phyloP scores from a whole-genome alignment of 352 stramenopile genomes.

The Peronospora tabacina region DNA sequence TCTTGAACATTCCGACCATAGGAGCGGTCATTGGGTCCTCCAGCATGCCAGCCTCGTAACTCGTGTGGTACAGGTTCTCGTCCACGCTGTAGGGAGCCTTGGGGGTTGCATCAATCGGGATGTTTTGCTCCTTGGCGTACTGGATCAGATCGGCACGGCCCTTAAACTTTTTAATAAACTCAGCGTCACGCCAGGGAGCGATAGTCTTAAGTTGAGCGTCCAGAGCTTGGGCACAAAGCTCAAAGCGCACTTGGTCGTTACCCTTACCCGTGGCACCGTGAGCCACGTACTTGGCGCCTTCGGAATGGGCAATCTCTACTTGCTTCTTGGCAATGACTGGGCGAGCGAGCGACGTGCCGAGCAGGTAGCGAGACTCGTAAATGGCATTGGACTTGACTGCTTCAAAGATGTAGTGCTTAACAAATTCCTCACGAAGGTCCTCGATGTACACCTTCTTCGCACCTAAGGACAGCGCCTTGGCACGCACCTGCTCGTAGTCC shows the following conservation, averaged over 20 bases:
- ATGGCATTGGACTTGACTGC: conserved; percentile 95
- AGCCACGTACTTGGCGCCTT: conserved; percentile 90
- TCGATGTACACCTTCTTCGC: conserved; percentile 90
- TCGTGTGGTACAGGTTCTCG: conserved; percentile 98
- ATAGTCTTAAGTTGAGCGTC: conserved; percentile 95
- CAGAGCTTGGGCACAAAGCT: conserved; percentile 96
- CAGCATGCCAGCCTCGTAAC: conserved; percentile 95
- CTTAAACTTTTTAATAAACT: conserved; percentile 99
- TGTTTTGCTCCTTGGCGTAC: conserved; percentile 95
- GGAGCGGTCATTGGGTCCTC: conserved; percentile 92
- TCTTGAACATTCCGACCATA: conserved; percentile 97
- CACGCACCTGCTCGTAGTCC: conserved; percentile 92
- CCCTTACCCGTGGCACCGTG: conserved; percentile 98
- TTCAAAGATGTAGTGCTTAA: conserved; percentile 91
- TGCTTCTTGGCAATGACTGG: conserved; percentile 97
- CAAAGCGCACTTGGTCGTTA: conserved; percentile 98
- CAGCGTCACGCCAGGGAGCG: conserved; percentile 94
- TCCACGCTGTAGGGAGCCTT: conserved; percentile 98
- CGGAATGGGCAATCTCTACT: conserved; percentile 89
- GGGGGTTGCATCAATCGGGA: conserved; percentile 94
- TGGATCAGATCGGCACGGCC: conserved; percentile 93
- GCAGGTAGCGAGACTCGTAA: conserved; percentile 96
- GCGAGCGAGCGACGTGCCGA: conserved; percentile 95
- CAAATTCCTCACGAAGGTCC: conserved; percentile 96
- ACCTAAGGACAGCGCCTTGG: conserved; percentile 79